These are phyloP conservation scores for Dioscorea zingiberensis DNA, from an alignment of 106 monocot species.

Conservation along the genomic window DNA sequence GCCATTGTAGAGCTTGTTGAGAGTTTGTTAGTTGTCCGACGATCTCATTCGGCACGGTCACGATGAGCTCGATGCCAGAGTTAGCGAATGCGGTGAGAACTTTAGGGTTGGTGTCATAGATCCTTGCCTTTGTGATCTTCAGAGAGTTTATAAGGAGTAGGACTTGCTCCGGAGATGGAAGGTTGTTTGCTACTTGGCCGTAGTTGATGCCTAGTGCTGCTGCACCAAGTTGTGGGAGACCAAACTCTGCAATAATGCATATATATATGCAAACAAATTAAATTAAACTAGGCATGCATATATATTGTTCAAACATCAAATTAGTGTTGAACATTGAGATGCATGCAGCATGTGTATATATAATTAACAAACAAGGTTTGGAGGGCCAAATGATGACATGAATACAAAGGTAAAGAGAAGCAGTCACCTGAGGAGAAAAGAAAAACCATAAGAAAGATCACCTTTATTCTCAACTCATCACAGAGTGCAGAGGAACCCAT, in stretches of 20 bases:
- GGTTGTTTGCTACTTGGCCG: slow-evolving; percentile 74
- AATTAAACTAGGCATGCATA: too few relatives aligned
- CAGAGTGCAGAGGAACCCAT: slow-evolving; percentile 11
- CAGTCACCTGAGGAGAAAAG: slow-evolving; percentile 51
- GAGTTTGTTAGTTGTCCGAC: slow-evolving; percentile 38
- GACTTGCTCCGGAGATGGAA: slow-evolving; percentile 49
- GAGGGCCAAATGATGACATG: too few relatives aligned
- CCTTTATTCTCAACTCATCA: slow-evolving; percentile 5
- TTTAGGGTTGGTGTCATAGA: slow-evolving; percentile 67
- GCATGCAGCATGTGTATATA: too few relatives aligned
- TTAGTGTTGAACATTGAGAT: too few relatives aligned
- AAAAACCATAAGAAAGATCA: slow-evolving; percentile 24
- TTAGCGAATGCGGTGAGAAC: slow-evolving; percentile 57
- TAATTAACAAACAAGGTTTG: too few relatives aligned
- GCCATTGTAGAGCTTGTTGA: slow-evolving; percentile 59
- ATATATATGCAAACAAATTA: not conserved
- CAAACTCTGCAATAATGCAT: slow-evolving; percentile 30
- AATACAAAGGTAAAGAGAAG: not conserved
- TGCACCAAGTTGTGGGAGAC: slow-evolving; percentile 16
- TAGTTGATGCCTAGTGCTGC: slow-evolving; percentile 63
- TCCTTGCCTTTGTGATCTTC: slow-evolving; percentile 47
- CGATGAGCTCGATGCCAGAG: slow-evolving; percentile 51
- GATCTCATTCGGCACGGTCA: slow-evolving; percentile 64
- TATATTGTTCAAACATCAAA: too few relatives aligned
- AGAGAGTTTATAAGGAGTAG: slow-evolving; percentile 39